A percentile compares a stretch with the other conserved stretches of the same genome.
These are phyloP conservation scores for Eudorina sp. DNA, from an alignment of 139 green algal genomes.

Conservation along the genomic window DNA sequence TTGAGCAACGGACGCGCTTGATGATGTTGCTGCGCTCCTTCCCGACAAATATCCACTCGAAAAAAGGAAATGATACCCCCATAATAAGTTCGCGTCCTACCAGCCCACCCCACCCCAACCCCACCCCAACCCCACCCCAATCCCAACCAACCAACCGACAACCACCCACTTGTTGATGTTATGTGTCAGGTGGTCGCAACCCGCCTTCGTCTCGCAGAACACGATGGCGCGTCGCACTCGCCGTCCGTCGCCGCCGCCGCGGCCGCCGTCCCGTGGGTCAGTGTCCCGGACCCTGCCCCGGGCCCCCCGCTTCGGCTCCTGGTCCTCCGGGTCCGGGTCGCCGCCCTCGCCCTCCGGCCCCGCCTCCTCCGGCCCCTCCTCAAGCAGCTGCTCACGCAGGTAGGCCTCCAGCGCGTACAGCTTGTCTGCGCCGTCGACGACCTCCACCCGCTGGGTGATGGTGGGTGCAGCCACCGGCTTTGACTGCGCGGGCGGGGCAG, in stretches of 20 bases:
- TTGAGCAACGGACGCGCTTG: no score
- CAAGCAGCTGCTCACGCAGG: conserved; percentile 73
- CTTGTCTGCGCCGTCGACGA: conserved; percentile 82
- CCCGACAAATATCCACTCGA: no score
- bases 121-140: no score
- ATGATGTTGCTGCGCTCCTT: no score
- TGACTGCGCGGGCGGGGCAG: not conserved
- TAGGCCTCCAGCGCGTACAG: conserved; percentile 58
- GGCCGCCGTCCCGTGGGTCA: not conserved
- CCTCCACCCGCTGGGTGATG: conserved; percentile 84
- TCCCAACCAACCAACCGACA: no score
- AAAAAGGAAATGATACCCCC: no score
- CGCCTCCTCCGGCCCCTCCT: conserved; percentile 78
- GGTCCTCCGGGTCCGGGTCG: no score
- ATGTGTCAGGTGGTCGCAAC: conserved; percentile 84
- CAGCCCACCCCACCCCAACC: no score
- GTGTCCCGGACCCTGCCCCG: no score
- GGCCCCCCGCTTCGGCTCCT: no score
- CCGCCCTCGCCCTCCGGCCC: not conserved
- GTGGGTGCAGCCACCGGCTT: conserved; percentile 92
- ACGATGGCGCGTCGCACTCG: conserved; percentile 78
- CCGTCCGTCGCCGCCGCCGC: conserved; percentile 73
- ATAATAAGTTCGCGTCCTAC: no score
- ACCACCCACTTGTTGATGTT: conserved; percentile 35
- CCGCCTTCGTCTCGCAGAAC: conserved; percentile 95